These are phyloP conservation scores for Aristolochia californica DNA, from an alignment of 164 flowering plant species.

Conservation along the genomic window DNA sequence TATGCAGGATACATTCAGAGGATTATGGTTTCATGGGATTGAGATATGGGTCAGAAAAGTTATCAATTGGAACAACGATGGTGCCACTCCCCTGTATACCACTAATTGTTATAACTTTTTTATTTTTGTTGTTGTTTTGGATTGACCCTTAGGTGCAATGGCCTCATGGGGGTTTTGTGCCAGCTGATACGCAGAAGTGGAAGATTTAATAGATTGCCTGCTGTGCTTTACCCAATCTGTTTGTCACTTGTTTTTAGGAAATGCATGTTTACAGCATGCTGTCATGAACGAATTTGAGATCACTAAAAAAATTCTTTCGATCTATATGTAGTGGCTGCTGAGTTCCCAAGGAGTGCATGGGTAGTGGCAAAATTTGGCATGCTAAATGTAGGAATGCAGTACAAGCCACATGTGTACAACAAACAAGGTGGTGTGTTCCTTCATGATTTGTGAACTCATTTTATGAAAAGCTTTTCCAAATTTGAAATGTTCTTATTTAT, in stretches of 20 bases:
- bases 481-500: no score
- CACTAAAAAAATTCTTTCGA: neutral
- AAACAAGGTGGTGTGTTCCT: no score
- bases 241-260: neutral
- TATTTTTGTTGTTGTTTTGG: neutral
- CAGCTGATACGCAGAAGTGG: neutral
- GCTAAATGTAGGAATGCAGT: conserved; percentile 77
- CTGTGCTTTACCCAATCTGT: neutral
- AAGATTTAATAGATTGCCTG: neutral
- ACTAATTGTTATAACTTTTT: conserved; percentile 1
- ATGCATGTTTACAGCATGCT: no score
- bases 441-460: no score
- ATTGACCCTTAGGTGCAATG: no score
- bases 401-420: conserved; percentile 34
- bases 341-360: conserved; percentile 73
- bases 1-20: conserved; percentile 43
- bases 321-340: conserved; percentile 32
- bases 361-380: conserved; percentile 82
- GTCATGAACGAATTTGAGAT: neutral
- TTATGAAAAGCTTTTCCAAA: no score
- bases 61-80: conserved; percentile 68
- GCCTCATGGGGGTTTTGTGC: neutral
- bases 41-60: conserved; percentile 72
- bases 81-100: conserved; percentile 58
- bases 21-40: conserved; percentile 76